Evolutionary conservation across 495 filamentous ascomycete species (phyloP), one percentile per base, ranked within the genome.

Genomic region (Podospora pseudoanserina): DNA sequence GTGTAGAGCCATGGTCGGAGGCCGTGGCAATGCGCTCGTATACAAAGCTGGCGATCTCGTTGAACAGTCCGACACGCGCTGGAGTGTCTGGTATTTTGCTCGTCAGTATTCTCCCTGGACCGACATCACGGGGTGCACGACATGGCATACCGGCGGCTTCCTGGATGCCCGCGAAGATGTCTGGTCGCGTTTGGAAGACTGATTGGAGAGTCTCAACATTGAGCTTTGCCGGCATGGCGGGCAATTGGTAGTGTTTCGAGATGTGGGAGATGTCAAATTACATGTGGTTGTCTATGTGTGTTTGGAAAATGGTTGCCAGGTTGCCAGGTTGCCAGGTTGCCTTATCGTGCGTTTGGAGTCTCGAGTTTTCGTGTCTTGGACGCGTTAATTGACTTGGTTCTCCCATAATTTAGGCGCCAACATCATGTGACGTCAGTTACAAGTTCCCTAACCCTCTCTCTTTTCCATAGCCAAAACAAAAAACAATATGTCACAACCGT

Each of bases 21-120:
- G 67, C 63, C 55, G 72, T 65, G n/a, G 75, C 68, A 5, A 80
- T 68, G 27, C 79, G 77, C 15, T 79, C 77, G 77, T 79, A 74
- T 26, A 86, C 76, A 66, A 81, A 83, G 64, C 69, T 73, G 32
- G 83, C 81, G 67, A 87, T 86, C 19, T 84, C 72, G 71, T 87
- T 87, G 75, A 87, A 87, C 2, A 87, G 76, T 53, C 75, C 72
- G 39, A 85, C 74, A 30, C 80, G 77, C 19, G 74, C 74, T 0
- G 82, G 79, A 7, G 80, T 78, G 68, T 83, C 82, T 84, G 30
- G 61, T 64, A 9, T 26, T n/a, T 7, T 19, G 20, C 49, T 64
- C 4, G 18, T 11, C 49, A 28, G 30, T 19, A 1, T 20, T 67
- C 49, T 19, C 4, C 39, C 19, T 30, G 34, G 54, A 9, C 30